Evolutionary conservation across 768 basidiomycete species (phyloP).

Genomic region (Suillus plorans): DNA sequence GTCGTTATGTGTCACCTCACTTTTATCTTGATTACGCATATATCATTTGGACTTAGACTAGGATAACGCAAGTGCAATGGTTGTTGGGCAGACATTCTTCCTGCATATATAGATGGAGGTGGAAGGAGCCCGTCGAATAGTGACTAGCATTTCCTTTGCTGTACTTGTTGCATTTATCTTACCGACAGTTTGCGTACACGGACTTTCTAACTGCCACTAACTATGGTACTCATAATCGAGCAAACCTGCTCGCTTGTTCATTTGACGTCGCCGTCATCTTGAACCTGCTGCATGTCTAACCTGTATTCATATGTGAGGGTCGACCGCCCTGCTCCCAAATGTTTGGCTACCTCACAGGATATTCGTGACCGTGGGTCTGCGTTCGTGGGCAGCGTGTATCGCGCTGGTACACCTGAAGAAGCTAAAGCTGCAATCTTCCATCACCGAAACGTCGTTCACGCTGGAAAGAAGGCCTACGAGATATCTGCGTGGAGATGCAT

Average conservation of each 20-base stretch:
- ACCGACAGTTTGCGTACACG: conserved; percentile 2
- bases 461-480: conserved; percentile 62
- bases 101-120: conserved; percentile 7
- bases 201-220: neutral
- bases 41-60: conserved; percentile 13
- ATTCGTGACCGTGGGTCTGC: conserved; percentile 73
- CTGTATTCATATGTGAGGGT: conserved; percentile 55
- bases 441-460: conserved; percentile 57
- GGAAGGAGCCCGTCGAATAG: conserved; percentile 11
- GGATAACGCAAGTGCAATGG: neutral
- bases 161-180: conserved; percentile 9
- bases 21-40: conserved; percentile 12
- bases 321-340: conserved; percentile 40
- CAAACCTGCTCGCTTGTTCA: neutral
- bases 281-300: conserved; percentile 26
- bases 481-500: conserved; percentile 82
- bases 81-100: conserved; percentile 6
- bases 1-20: conserved; percentile 15
- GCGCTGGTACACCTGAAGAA: conserved; percentile 49
- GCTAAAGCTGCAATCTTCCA: conserved; percentile 52
- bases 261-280: neutral
- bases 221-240: neutral
- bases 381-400: conserved; percentile 66
- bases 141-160: conserved; percentile 5
- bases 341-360: conserved; percentile 64